A percentile compares a stretch with the other conserved stretches of the same genome.
These are phyloP conservation scores for Beauveria bassiana DNA, from an alignment of 2,329 filamentous ascomycete genomes.

Conservation along the genomic window DNA sequence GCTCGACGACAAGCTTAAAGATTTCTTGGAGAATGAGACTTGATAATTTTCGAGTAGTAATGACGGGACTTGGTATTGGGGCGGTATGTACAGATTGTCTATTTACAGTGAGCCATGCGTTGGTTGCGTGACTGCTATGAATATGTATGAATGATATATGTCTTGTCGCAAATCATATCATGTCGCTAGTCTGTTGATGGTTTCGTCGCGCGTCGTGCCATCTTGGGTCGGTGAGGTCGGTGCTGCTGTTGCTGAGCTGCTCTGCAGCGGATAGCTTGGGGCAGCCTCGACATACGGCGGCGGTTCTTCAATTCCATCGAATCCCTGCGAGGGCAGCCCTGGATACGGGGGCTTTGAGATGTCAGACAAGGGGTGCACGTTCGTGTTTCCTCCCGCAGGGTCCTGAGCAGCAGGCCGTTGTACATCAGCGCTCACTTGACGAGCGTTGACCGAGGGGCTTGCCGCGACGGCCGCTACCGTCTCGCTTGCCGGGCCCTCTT, in stretches of 20 bases:
- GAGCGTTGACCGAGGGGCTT: neutral
- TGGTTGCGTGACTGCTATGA: neutral
- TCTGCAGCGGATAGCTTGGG: neutral
- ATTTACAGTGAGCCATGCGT: conserved; percentile 1
- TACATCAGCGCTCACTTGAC: neutral
- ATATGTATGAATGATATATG: neutral
- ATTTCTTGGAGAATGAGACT: conserved; percentile 29
- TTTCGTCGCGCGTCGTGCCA: neutral
- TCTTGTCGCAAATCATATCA: neutral
- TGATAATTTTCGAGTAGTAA: neutral
- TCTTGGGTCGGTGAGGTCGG: neutral
- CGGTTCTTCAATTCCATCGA: conserved; percentile 5
- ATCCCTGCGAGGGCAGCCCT: neutral
- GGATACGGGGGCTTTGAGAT: conserved; percentile 1
- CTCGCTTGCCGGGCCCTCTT: neutral
- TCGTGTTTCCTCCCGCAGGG: neutral
- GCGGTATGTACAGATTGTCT: neutral
- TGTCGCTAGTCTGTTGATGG: neutral
- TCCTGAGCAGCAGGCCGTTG: neutral
- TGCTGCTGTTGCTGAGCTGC: neutral
- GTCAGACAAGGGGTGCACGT: neutral
- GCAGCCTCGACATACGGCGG: conserved; percentile 2
- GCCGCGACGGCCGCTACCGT: neutral
- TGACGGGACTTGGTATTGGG: neutral
- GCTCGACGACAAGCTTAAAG: conserved; percentile 55